Evolutionary conservation across 805 yeast species (phyloP), one percentile per base, ranked within the genome.

Genomic region (Saccharomycopsis sp.): DNA sequence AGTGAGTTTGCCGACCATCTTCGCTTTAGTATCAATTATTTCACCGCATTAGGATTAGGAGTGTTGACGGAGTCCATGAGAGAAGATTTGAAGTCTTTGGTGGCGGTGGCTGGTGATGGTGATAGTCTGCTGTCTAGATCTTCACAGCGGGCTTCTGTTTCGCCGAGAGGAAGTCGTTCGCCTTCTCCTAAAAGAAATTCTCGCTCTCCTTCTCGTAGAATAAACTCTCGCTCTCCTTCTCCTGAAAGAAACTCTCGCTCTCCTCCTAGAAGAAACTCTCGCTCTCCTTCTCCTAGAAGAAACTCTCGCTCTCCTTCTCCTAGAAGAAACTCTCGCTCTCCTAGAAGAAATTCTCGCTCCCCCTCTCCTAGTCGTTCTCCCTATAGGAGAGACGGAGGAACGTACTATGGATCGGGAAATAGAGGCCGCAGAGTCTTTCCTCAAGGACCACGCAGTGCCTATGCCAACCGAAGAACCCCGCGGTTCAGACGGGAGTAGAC

Each of bases 31-130:
- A 90, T 91, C 67, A 92, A 92, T 67, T 92, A 79, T 68, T 92
- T 92, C 70, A 92, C 97, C 0, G 97, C 97, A 1, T 90, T 92
- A 61, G 95, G 95, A 0, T 69, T 92, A 53, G 97, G 97, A 51
- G 77, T 79, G 1, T 68, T 92, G 58, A 91, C 98, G 0, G 96
- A 89, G 44, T 79, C 74, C 1, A 87, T 91, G 95, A 80, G 98
- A 71, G 78, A 74, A 2, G 74, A 71, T 15, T 68, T 84, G 58
- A 66, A 70, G 55, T n/a, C n/a, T n/a, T n/a, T n/a, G n/a, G n/a
- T n/a, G n/a, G n/a, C n/a, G n/a, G n/a, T n/a, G n/a, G 12, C 37
- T 7, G 12, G 37, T 29, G 37, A 29, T 29, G 37, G 37, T 29
- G 37, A 12, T 29, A 29, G n/a, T n/a, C n/a, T n/a, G n/a, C n/a